These are phyloP conservation scores for Yamadazyma takamatsuzukensis DNA, from an alignment of 805 yeast species.

Conservation along the genomic window DNA sequence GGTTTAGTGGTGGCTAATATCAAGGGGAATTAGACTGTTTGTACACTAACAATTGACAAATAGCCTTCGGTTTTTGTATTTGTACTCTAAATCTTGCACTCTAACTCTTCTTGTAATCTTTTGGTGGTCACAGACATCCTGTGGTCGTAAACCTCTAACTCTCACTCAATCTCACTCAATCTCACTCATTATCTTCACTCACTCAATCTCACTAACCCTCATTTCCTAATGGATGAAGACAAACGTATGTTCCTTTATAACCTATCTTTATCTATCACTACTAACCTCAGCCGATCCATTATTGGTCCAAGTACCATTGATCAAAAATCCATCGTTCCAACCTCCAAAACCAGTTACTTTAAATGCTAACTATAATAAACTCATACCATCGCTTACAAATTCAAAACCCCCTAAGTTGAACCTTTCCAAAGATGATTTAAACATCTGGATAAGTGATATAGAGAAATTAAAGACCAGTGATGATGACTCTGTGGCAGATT, in stretches of 20 bases:
- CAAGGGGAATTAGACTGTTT: too few relatives aligned
- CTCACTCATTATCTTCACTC: too few relatives aligned
- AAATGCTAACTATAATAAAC: conserved; percentile 43
- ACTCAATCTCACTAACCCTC: too few relatives aligned
- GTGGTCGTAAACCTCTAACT: too few relatives aligned
- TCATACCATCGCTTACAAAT: conserved; percentile 29
- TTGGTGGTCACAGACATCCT: too few relatives aligned
- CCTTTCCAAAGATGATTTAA: conserved; percentile 21
- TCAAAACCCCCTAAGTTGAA: conserved; percentile 37
- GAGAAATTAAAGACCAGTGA: conserved; percentile 13
- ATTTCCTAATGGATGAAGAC: too few relatives aligned
- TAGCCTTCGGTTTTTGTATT: too few relatives aligned
- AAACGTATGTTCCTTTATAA: conserved; percentile 2
- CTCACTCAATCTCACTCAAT: too few relatives aligned
- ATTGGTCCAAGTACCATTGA: conserved; percentile 52
- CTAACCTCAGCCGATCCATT: conserved; percentile 41
- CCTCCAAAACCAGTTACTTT: conserved; percentile 56
- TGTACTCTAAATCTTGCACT: too few relatives aligned
- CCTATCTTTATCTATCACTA: not conserved
- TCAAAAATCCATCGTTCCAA: conserved; percentile 47
- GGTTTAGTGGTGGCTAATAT: too few relatives aligned
- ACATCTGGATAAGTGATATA: conserved; percentile 24
- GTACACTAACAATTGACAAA: too few relatives aligned
- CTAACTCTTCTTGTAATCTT: too few relatives aligned
- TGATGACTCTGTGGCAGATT: conserved; percentile 7